A percentile compares a stretch with the other conserved stretches of the same genome.
phyloP scores from a whole-genome alignment of 129 eudicot species.

The Saussurea involucrata region DNA sequence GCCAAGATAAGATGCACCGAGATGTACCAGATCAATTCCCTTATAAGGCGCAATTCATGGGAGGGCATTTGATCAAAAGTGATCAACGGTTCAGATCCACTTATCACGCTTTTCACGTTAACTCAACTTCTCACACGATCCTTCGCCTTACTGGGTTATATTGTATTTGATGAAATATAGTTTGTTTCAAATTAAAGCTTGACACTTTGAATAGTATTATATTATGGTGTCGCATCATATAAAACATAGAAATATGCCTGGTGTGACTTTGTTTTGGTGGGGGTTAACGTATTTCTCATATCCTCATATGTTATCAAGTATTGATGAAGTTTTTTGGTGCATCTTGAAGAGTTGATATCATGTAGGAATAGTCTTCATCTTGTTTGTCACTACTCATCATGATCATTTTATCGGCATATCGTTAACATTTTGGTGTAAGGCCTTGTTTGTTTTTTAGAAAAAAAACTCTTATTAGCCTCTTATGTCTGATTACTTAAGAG shows the following conservation, averaged over 20 bases:
- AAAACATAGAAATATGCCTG: background rate
- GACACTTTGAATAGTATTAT: background rate
- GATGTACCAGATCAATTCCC: too few relatives aligned
- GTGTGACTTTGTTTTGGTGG: background rate
- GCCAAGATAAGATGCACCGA: too few relatives aligned
- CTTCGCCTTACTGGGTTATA: too few relatives aligned
- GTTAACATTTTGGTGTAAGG: background rate
- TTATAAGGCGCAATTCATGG: too few relatives aligned
- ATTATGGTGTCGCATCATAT: background rate
- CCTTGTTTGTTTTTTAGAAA: too few relatives aligned
- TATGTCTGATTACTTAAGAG: too few relatives aligned
- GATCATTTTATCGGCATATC: background rate
- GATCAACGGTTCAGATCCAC: too few relatives aligned
- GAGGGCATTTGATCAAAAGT: too few relatives aligned
- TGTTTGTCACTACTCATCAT: background rate
- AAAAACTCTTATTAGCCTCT: too few relatives aligned
- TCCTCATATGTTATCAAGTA: background rate
- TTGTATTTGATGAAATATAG: constrained; percentile 4
- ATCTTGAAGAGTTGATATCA: constrained; percentile 1
- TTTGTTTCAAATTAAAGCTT: constrained; percentile 2
- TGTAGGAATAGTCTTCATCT: background rate
- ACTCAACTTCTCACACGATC: too few relatives aligned
- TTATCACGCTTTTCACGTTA: too few relatives aligned
- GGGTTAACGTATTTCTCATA: background rate
- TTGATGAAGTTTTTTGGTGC: background rate